Conservation (phyloP, 768 basidiomycete genomes). For the Russula sp. region DNA sequence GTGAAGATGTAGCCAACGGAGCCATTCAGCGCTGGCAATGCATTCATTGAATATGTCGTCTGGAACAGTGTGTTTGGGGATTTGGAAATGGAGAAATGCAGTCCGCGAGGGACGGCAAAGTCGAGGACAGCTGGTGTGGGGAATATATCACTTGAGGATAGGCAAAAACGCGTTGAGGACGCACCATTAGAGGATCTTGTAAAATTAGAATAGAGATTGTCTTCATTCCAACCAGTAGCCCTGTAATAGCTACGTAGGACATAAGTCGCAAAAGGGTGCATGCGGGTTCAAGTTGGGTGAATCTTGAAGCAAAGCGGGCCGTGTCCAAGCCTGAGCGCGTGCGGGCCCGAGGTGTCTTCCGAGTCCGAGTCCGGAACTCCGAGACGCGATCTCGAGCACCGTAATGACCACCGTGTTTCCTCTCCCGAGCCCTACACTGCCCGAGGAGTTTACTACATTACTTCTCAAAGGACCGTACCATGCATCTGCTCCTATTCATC, state of each 20-base stretch:
- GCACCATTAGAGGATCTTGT: constrained; percentile 85
- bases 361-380: too few relatives aligned
- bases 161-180: constrained; percentile 10
- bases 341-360: too few relatives aligned
- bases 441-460: constrained; percentile 46
- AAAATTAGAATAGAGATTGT: constrained; percentile 86
- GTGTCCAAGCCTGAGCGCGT: too few relatives aligned
- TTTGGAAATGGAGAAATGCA: constrained; percentile 78
- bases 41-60: constrained; percentile 89
- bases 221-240: constrained; percentile 95
- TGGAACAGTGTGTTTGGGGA: constrained; percentile 85
- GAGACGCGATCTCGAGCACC: not conserved
- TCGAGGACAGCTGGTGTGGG: constrained; percentile 71
- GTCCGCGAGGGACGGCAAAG: constrained; percentile 78
- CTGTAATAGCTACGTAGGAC: constrained; percentile 86
- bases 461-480: constrained; percentile 59
- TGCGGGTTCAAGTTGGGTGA: not conserved
- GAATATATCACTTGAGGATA: not conserved
- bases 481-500: constrained; percentile 63
- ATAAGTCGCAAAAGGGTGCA: constrained; percentile 87
- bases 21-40: constrained; percentile 88
- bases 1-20: constrained; percentile 92
- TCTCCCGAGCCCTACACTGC: constrained; percentile 41
- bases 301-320: too few relatives aligned
- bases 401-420: constrained; percentile 35